Conservation (phyloP, 2,329 filamentous ascomycete species). For the Xylaria sp. region DNA sequence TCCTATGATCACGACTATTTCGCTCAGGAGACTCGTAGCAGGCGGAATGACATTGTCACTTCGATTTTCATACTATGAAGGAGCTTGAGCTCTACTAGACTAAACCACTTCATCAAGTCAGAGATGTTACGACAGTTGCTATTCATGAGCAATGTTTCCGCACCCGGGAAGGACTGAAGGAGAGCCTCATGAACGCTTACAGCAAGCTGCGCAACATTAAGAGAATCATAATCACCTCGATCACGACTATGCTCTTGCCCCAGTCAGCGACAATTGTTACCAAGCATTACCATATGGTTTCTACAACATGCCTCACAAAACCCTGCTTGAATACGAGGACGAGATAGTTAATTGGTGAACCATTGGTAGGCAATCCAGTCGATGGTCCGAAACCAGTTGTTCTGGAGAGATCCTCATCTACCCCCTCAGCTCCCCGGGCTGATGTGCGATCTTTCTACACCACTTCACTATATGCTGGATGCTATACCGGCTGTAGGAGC, state of each 20-base stretch:
- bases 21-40: too few species aligned
- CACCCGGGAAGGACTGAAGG: not conserved
- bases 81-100: slow-evolving; percentile 15
- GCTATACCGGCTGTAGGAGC: too few species aligned
- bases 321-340: slow-evolving; percentile 3
- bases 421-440: not conserved
- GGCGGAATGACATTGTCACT: slow-evolving; percentile 12
- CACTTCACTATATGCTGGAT: too few species aligned
- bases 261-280: not conserved
- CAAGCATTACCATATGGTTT: not conserved
- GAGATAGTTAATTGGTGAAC: not conserved
- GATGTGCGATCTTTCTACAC: not conserved
- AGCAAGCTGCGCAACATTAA: slow-evolving; percentile 12
- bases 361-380: not conserved
- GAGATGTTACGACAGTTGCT: slow-evolving; percentile 1
- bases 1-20: too few species aligned
- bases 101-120: not conserved
- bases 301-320: not conserved
- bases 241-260: not conserved
- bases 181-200: slow-evolving; percentile 9
- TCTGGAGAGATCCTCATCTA: slow-evolving; percentile 6
- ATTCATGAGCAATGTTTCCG: slow-evolving; percentile 4
- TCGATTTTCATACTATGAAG: not conserved
- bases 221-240: slow-evolving; percentile 10
- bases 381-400: not conserved